Base-by-base conservation (phyloP, 805 yeast genomes). In the Spathaspora arborariae region DNA sequence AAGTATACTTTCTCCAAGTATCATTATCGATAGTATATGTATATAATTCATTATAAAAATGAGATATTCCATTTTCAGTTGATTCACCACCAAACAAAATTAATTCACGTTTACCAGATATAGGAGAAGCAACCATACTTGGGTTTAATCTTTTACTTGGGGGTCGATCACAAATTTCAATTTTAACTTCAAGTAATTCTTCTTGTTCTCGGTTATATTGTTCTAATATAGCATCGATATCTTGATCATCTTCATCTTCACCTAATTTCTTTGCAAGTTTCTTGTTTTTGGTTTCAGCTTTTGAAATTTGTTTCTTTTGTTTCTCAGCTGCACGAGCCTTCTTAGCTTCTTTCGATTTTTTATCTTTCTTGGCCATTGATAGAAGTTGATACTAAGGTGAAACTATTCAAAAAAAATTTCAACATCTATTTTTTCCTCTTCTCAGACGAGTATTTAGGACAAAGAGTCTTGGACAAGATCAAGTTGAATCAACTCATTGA, bases 1-100 rank as follows among this genome's bases (percentile, higher is more conserved):
- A 88, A 2, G 84, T 70, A 54, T 83, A 78, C 49, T 76, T 77
- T 50, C 89, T 78, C 99, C 99, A 92, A 19, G 71, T 78, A 58
- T 85, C 85, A 37, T 86, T 81, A 54, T 88, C 95, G 5, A 86
- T 74, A 5, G 87, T 72, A 65, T 85, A 91, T 2, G 85, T 75
- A 59, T 66, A 81, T 50, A 91, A 70, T 56, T 92, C 98, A 58
- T 91, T 92, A 72, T 82, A 86, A 63, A 92, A 92, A 54, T 72
- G 76, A 1, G 94, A 78, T 8, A 72, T 61, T 3, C 74, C 63
- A 15, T 75, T 73, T 41, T 68, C 68, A 2, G 83, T 74, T 41
- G 68, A 64, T 66, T 92, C 99, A 56, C 99, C 99, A 42, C 98
- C 99, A 70, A 91, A 92, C 42, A 92, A 63, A 13, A 90, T 60